Base-by-base conservation (phyloP, 345 rosid species). In the Arabidopsis suecica region DNA sequence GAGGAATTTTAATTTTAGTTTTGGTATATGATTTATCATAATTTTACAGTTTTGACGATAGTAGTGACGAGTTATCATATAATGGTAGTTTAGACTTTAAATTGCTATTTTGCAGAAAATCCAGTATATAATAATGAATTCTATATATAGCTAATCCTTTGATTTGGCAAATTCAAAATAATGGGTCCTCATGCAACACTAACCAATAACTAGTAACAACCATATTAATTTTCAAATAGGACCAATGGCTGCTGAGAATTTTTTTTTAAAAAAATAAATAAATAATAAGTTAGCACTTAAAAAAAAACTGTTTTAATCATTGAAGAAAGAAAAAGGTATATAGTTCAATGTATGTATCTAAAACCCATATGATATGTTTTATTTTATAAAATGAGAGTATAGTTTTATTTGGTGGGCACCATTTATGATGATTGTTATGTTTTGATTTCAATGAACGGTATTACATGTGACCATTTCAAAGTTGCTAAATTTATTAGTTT, bases 401-500 rank as follows among this genome's bases (percentile, higher is more conserved):
- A 70, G 14, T 42, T 12, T 62, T 65, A 3, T 16, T 63, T 55
- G 20, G 76, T 77, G 76, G 71, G 38, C 51, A 47, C 61, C 80
- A 77, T 56, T 56, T 54, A 23, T 61, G 23, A 69, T 69, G 59
- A 76, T 76, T 76, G 58, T 68, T 61, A 63, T 45, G 69, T 68
- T 61, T 75, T 68, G 63, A 68, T 61, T 60, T 18, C 16, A 55
- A 30, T 50, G 68, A 67, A 75, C 68, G 44, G 48, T 74, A 72
- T 48, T 67, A 59, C 68, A 75, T 75, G 79, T 75, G 79, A 75
- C 68, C 61, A 75, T 68, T 59, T 59, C 37, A 75, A 74, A 65
- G 50, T 74, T 65, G 57, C 16, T 56, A 30, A 73, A 22, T 34
- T 56, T 54, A 22, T 56, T 54, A 13, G 14, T 32, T n/a, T 16